These are phyloP conservation scores for Chaetomiaceae sp. DNA, from an alignment of 2,329 filamentous ascomycete species.

Conservation along the genomic window DNA sequence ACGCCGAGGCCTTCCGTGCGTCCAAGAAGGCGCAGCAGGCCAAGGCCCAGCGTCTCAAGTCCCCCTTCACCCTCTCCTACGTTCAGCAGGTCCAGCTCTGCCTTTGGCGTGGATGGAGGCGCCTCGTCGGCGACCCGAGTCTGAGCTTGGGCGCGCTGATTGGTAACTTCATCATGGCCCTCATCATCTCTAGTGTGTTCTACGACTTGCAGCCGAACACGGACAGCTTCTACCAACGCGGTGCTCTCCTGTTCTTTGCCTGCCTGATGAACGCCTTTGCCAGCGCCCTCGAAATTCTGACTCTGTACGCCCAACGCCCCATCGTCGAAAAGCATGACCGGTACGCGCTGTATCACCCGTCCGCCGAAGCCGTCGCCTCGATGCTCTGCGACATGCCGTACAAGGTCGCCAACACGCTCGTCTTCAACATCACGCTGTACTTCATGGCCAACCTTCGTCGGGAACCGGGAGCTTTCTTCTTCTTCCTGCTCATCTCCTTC, in stretches of 20 bases:
- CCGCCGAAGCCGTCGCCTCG: constrained; percentile 79
- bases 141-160: constrained; percentile 64
- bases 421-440: constrained; percentile 77
- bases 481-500: constrained; percentile 75
- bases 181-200: constrained; percentile 77
- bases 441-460: constrained; percentile 81
- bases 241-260: constrained; percentile 80
- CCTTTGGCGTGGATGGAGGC: constrained; percentile 72
- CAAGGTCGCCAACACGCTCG: constrained; percentile 67
- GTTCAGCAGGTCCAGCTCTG: constrained; percentile 72
- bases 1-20: constrained; percentile 53
- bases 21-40: constrained; percentile 52
- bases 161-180: constrained; percentile 69
- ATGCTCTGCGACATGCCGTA: constrained; percentile 85
- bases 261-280: constrained; percentile 82
- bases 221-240: constrained; percentile 70
- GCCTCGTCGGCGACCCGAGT: constrained; percentile 71
- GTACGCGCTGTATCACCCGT: constrained; percentile 86
- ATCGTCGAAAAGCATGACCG: constrained; percentile 87
- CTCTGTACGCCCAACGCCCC: constrained; percentile 79
- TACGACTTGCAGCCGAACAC: constrained; percentile 66
- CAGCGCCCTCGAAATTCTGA: constrained; percentile 77
- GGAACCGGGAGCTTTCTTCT: constrained; percentile 74
- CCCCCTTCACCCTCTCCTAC: constrained; percentile 79
- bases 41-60: constrained; percentile 57